A percentile compares a stretch with the other conserved stretches of the same genome.
Evolutionary conservation across 257 asterid genomes (phyloP).

Genomic region (Verbascum thapsus): DNA sequence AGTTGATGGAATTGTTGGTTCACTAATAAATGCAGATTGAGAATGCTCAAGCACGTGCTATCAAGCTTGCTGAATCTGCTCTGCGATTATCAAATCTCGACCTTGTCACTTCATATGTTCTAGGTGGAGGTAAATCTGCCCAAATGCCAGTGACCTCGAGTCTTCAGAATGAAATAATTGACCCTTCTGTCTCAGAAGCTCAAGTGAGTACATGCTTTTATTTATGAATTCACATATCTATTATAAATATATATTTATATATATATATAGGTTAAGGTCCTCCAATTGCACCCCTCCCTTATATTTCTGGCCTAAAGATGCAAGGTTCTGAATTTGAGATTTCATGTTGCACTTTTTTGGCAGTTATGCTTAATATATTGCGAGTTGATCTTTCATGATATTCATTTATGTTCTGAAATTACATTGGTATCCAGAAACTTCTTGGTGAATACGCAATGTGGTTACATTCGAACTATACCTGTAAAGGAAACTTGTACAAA

Average conservation of each 20-base stretch:
- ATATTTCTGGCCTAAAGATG: not conserved
- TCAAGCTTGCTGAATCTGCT: conserved; percentile 79
- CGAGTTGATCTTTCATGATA: conserved; percentile 10
- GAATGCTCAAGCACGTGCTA: conserved; percentile 62
- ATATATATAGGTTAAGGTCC: not conserved
- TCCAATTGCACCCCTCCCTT: not conserved
- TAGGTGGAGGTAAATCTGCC: conserved; percentile 71
- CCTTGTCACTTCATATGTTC: conserved; percentile 63
- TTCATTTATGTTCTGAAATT: conserved; percentile 20
- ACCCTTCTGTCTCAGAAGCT: conserved; percentile 75
- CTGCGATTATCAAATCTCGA: conserved; percentile 81
- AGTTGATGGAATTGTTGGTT: conserved; percentile 23
- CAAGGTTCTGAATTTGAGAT: not conserved
- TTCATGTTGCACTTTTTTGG: not conserved
- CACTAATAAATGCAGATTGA: conserved; percentile 63
- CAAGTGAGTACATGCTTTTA: conserved; percentile 57
- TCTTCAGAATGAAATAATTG: conserved; percentile 70
- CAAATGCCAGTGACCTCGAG: conserved; percentile 65
- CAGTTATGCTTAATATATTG: not conserved
- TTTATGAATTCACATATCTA: not conserved
- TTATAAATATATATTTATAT: too few relatives aligned
- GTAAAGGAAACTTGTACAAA: conserved; percentile 60
- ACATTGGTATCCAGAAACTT: conserved; percentile 55
- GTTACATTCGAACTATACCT: conserved; percentile 74
- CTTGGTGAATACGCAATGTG: conserved; percentile 71